Evolutionary conservation across 345 rosid species (phyloP), one percentile per base, ranked within the genome.

Genomic region (Dipteronia sinensis): DNA sequence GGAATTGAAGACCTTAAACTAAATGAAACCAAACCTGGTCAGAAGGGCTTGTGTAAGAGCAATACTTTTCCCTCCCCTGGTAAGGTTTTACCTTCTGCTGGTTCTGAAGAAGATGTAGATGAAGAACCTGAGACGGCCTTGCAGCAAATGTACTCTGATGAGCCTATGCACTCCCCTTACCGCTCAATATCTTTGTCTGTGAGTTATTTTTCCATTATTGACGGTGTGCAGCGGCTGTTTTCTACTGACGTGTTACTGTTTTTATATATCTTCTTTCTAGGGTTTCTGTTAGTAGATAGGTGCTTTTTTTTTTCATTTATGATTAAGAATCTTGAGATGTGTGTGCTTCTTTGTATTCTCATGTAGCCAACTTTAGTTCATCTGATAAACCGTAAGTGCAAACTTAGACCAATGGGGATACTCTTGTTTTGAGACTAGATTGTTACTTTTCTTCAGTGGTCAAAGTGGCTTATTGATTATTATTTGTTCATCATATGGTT

Each of bases 121-220:
- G 86, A 81, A 63, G 85, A 67, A n/a, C 72, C 65, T 63, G 86
- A 77, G 44, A 55, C 46, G 71, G 86, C 86, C 62, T 79, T 85
- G 80, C 81, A 34, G 58, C 63, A 31, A 74, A 75, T 88, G 63
- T 82, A 82, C 77, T 77, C 81, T 20, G 88, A 85, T 62, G 86
- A 85, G 6, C 25, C 73, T 1, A 40, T 59, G 51, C 72, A 53
- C 25, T 49, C 51, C 0, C 42, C 75, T 22, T 69, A 34, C 31
- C 72, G 65, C 47, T 66, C 87, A 2, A 2, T 12, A 34, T 74
- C 86, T 47, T 70, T 78, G 69, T 85, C 83, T 9, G 92, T 91
- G 80, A 88, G 87, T 77, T 38, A 46, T 64, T 13, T 77, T 13
- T 67, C 71, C 42, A 15, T 44, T 66, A 19, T 20, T 64, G 23